phyloP scores from a whole-genome alignment of 2,329 filamentous ascomycete genomes.

The Xylariaceae sp. region DNA sequence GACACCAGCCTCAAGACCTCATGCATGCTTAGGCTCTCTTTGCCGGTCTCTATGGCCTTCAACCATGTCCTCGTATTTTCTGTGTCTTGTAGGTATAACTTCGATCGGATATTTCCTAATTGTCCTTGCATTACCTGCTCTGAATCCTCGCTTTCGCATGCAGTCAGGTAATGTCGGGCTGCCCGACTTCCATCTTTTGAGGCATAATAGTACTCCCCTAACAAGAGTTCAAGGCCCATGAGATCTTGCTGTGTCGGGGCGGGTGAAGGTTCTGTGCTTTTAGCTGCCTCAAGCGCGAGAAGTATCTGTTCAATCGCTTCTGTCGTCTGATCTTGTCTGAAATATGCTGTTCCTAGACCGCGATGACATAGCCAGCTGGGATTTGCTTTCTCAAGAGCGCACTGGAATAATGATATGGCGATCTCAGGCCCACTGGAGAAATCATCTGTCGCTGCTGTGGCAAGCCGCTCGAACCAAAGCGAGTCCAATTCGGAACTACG shows the following conservation, averaged over 20 bases:
- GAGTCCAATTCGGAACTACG: slow-evolving; percentile 18
- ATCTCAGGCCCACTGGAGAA: neutral
- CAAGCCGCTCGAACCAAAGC: slow-evolving; percentile 25
- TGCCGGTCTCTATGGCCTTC: slow-evolving; percentile 3
- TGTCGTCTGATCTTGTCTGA: neutral
- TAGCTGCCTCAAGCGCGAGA: slow-evolving; percentile 9
- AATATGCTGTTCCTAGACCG: slow-evolving; percentile 10
- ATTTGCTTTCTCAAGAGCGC: slow-evolving; percentile 14
- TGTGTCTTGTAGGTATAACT: slow-evolving; percentile 1
- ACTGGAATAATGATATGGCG: slow-evolving; percentile 11
- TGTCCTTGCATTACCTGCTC: slow-evolving; percentile 3
- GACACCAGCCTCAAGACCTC: slow-evolving; percentile 16
- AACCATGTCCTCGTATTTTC: neutral
- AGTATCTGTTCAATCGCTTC: slow-evolving; percentile 10
- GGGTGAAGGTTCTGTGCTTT: slow-evolving; percentile 10
- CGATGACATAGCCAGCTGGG: slow-evolving; percentile 19
- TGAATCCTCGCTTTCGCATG: slow-evolving; percentile 3
- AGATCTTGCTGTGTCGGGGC: slow-evolving; percentile 14
- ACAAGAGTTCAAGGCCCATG: slow-evolving; percentile 13
- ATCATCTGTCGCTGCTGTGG: slow-evolving; percentile 5
- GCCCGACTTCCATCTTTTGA: neutral
- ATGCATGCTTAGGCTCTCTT: slow-evolving; percentile 8
- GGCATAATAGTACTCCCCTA: slow-evolving; percentile 9
- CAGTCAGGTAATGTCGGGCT: slow-evolving; percentile 7
- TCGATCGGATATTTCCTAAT: slow-evolving; percentile 11